Base-by-base conservation (phyloP, 78 protist genomes). In the Polysphondylium violaceum region DNA sequence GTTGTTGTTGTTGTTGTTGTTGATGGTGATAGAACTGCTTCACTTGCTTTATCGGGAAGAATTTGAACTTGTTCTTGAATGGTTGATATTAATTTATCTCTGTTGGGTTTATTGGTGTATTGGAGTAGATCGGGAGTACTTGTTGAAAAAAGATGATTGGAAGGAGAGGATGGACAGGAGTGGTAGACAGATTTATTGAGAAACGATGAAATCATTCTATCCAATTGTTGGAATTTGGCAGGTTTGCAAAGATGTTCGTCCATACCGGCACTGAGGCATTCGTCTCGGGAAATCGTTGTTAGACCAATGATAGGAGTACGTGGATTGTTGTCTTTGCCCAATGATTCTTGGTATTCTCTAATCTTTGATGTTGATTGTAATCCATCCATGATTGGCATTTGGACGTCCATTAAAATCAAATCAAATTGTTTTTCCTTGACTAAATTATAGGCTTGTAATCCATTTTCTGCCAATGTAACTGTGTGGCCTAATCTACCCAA, bases 171-270 rank as follows among this genome's bases (percentile, higher is more conserved):
- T 47, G 11, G 11, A 14, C 11, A 11, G 8, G 53, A 47, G 8
- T 8, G 53, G 8, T 8, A 47, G 8, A 11, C 11, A 47, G 8
- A 14, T 8, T 8, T n/a, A 36, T 31, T 36, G 23, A 68, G 47
- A 71, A n/a, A 71, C 11, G 27, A 33, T 19, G 23, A 35, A 35
- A 79, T 53, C 58, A 64, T 79, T 44, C 56, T 25, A 51, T 69
- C 44, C 9, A 83, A 23, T 67, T 53, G 51, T 58, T 83, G 63
- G 9, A 83, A 56, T 44, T 74, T 67, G 5, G 77, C 76, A 7
- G 90, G 90, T 50, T 83, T 83, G 9, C 38, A 74, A 11, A 83
- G 60, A 41, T 83, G 78, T 3, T 83, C 90, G 29, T 83, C 90
- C 71, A 83, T 68, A 58, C 74, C 90, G 7, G 90, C 90, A 0